Evolutionary conservation across 495 filamentous ascomycete genomes (phyloP), one percentile per base, ranked within the genome.

Genomic region (Penicillium tannophilum): DNA sequence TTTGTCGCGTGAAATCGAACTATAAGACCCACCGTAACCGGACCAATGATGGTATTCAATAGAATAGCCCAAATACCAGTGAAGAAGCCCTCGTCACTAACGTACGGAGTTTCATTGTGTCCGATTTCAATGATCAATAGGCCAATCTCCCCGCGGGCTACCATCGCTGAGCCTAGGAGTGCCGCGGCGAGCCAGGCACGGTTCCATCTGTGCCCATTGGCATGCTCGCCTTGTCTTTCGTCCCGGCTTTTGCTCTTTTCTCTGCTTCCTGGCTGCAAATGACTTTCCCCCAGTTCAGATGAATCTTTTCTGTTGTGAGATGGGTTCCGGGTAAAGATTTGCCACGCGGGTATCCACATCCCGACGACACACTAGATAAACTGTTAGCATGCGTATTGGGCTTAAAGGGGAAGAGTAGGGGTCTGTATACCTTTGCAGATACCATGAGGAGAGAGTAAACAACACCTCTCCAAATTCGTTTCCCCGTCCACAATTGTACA

Each of bases 61-160:
- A 90, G 76, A 26, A 90, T 87, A 2, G 89, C 90, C 90, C 88
- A 92, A 1, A 85, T 80, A 0, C 84, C 84, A 20, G 90, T 76
- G 14, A 91, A 76, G 61, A 89, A 92, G 0, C 70, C 72, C 7
- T 72, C 70, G 14, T 67, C 47, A 12, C 65, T 71, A 1, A 74
- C 68, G 41, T 68, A 72, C 11, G 62, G 56, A 2, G 72, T 72
- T 39, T 71, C 56, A 24, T 74, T 74, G 35, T 86, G 72, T 6
- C 85, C 88, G 14, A 90, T 72, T 12, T 89, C 83, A 16, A 88
- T 85, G 45, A 93, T 90, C 23, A 92, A 71, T 43, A 91, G 87
- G 0, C 89, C 88, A 36, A 93, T 92, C 65, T 94, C 90, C 11
- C 90, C 90, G 16, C 88, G 83, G 0, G 89, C 83, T 0, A 88